Evolutionary conservation across 345 rosid genomes (phyloP), one percentile per base, ranked within the genome.

Genomic region (Theobroma cacao): DNA sequence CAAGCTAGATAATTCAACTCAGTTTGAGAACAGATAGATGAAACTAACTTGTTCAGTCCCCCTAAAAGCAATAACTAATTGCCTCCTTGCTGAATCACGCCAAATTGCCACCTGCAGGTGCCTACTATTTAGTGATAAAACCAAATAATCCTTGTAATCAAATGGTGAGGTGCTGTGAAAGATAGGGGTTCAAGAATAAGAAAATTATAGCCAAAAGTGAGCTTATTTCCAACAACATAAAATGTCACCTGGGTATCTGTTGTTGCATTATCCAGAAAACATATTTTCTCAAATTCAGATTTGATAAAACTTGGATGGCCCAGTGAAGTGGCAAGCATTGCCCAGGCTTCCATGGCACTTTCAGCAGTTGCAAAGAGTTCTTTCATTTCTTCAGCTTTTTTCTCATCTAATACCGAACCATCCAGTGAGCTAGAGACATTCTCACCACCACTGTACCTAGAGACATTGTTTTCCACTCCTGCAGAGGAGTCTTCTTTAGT

Each of bases 271-370:
- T 95, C 98, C 70, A 93, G 77, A 76, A 93, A 95, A 86, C 97
- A 95, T 79, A 95, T 28, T 83, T 95, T 95, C 88, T 95, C 97
- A 83, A 95, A 95, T 82, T 95, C 98, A 71, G 98, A 95, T 89
- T 90, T 93, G 64, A 95, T 91, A 75, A 95, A 92, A 87, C 97
- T 95, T 71, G 99, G 92, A 84, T 93, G 98, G 77, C 99, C 99
- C 62, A 93, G 68, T 55, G 99, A 89, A 83, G 94, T 89, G 77
- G 99, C 95, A 80, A 95, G 96, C 99, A 95, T 90, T 65, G 99
- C 99, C 99, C 99, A 95, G 69, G 99, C 99, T 82, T 95, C 98
- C 97, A 95, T 93, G 52, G 99, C 99, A 89, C 87, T 93, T 83
- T 95, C 99, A 77, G 98, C 99, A 24, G 85, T 88, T 58, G 89